Evolutionary conservation across 1,284 basidiomycete genomes (phyloP), one percentile per base, ranked within the genome.

Genomic region (Cryptococcus maquisensis): DNA sequence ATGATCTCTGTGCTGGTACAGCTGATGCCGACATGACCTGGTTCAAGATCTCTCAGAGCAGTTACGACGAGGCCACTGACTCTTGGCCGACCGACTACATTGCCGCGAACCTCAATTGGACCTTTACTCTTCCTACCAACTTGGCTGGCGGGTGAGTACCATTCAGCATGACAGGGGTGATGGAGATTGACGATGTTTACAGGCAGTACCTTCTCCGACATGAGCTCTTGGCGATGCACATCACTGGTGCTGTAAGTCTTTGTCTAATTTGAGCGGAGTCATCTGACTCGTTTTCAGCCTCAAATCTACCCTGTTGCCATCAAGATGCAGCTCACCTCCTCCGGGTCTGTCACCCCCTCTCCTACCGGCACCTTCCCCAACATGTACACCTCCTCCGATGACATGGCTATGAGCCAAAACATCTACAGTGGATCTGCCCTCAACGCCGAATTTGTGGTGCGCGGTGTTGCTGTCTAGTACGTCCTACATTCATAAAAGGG

Each of bases 251-350:
- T 10, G 40, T 42, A 15, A 42, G 40, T n/a, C 40, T 9, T 42
- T 23, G 18, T 12, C 13, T 16, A 2, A 8, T 40, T 12, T 20
- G 38, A 40, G 16, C 7, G 3, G 16, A 42, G 40, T 18, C 23
- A 15, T 18, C n/a, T 20, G 16, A 18, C 20, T 18, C 5, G 10
- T 5, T n/a, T 9, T 15, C n/a, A 42, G 40, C 66, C 66, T 20
- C 66, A 67, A 49, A 57, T 65, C 51, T 67, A 67, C 51, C 66
- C 66, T 4, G 51, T 57, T 36, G 61, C 59, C 45, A 60, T 65
- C 57, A 60, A 67, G 48, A 55, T 58, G 56, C 57, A 61, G 40
- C 47, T 67, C 44, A 53, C 51, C 13, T 60, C 57, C 4, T 60
- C 60, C 47, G 66, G 66, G 5, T 55, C 60, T 0, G 59, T 48